phyloP scores from a whole-genome alignment of 441 rosid genomes.

The Populus hybrid region DNA sequence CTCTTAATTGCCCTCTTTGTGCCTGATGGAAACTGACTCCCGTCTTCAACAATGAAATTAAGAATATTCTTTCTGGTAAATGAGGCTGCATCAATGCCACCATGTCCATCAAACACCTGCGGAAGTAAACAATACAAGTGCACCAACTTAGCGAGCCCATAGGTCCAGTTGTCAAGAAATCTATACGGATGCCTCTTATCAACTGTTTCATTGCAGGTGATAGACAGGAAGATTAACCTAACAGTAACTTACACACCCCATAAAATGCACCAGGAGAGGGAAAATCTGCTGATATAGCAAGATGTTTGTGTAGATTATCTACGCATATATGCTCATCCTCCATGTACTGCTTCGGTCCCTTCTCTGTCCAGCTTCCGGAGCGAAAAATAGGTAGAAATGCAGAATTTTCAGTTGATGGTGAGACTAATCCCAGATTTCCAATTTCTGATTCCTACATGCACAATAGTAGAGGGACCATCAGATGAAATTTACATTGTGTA shows the following conservation, averaged over 20 bases:
- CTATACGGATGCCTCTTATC: background rate
- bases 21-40: conserved; percentile 51
- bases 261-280: conserved; percentile 72
- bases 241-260: conserved; percentile 56
- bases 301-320: conserved; percentile 55
- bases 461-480: background rate
- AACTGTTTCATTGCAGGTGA: background rate
- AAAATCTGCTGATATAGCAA: conserved; percentile 31
- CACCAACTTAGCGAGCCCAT: background rate
- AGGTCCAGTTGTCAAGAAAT: background rate
- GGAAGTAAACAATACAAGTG: conserved; percentile 14
- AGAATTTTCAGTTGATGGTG: conserved; percentile 42
- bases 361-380: conserved; percentile 83
- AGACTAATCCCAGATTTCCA: conserved; percentile 36
- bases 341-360: conserved; percentile 83
- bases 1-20: conserved; percentile 60
- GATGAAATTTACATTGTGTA: background rate
- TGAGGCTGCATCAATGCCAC: conserved; percentile 85
- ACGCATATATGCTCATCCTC: conserved; percentile 82
- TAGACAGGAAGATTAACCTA: conserved; percentile 16
- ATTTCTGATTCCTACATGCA: conserved; percentile 52
- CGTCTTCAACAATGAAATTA: conserved; percentile 66
- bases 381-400: conserved; percentile 65
- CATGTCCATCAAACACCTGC: conserved; percentile 94
- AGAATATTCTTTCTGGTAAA: conserved; percentile 67